Conservation (phyloP, 805 yeast species). For the Yamadazyma ubonensis region DNA sequence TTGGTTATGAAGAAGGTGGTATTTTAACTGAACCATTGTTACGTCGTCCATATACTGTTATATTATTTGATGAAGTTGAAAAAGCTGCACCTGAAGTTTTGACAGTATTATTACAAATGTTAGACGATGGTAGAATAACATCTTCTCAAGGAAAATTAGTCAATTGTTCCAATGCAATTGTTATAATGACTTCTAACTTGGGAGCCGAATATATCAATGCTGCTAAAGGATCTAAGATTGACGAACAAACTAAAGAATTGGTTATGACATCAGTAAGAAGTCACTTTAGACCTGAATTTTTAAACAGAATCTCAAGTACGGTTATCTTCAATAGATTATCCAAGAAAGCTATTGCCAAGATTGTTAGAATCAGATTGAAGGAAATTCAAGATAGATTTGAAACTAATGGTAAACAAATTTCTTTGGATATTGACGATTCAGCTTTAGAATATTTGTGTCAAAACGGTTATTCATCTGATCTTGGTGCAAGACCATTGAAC, state of each 20-base stretch:
- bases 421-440: constrained; percentile 66
- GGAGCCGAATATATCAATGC: constrained; percentile 89
- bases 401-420: constrained; percentile 75
- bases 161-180: constrained; percentile 87
- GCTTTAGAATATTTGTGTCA: constrained; percentile 81
- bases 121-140: constrained; percentile 96
- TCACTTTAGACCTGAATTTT: constrained; percentile 96
- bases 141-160: constrained; percentile 92
- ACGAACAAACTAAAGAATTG: constrained; percentile 63
- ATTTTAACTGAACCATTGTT: constrained; percentile 87
- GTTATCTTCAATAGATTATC: constrained; percentile 92
- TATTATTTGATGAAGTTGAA: constrained; percentile 95
- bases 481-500: constrained; percentile 96
- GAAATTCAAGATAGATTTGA: constrained; percentile 88
- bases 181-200: constrained; percentile 95
- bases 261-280: constrained; percentile 82
- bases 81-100: constrained; percentile 98
- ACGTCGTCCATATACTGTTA: constrained; percentile 93
- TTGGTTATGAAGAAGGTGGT: constrained; percentile 98
- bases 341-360: constrained; percentile 86
- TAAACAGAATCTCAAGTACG: constrained; percentile 92
- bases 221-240: constrained; percentile 61
- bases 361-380: constrained; percentile 77
- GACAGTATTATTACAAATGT: constrained; percentile 84
- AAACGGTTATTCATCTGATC: constrained; percentile 86